Base-by-base conservation (phyloP, 2,329 filamentous ascomycete species). In the Bipolaris bicolor region DNA sequence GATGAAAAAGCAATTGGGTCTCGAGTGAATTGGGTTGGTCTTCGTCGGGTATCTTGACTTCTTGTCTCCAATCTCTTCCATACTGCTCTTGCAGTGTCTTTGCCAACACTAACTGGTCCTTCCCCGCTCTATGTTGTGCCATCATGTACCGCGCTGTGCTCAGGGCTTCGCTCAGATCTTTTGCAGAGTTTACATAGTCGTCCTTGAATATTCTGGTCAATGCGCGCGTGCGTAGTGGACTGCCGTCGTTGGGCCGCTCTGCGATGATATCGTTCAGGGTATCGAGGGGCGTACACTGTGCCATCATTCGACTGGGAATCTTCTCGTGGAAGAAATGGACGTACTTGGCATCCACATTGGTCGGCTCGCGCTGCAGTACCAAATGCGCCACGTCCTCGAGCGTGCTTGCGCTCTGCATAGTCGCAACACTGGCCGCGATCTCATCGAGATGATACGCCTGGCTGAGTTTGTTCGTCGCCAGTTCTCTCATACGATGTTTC, bases 261-360 rank as follows among this genome's bases (percentile, higher is more conserved):
- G 80, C 78, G 57, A 93, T 88, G 54, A 94, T 86, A 36, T 90
- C 84, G 70, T 88, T 81, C 62, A 96, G 75, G 3, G 87, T 82
- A 50, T 84, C 79, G 55, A 93, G 76, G 60, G 85, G 88, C 7
- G 90, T 93, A 66, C 84, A 88, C 67, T 91, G 86, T 34, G 87
- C 89, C 72, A 95, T 80, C 72, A 89, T 87, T 40, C 89, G 81
- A 39, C 87, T 90, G 1, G 90, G 89, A 24, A 95, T 93, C 83
- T 94, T 95, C 77, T 96, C 90, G 77, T 94, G 90, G 75, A 96
- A 96, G 78, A 94, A 95, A 72, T 95, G 90, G n/a, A 95, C 91
- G 72, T 95, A 95, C 75, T 89, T 90, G 26, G 90, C 91, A 69
- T 95, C 90, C 41, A 82, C 77, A 69, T 92, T 87, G 49, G 82